Conservation (phyloP, 306 rosid species). For the Rosa multiflora region DNA sequence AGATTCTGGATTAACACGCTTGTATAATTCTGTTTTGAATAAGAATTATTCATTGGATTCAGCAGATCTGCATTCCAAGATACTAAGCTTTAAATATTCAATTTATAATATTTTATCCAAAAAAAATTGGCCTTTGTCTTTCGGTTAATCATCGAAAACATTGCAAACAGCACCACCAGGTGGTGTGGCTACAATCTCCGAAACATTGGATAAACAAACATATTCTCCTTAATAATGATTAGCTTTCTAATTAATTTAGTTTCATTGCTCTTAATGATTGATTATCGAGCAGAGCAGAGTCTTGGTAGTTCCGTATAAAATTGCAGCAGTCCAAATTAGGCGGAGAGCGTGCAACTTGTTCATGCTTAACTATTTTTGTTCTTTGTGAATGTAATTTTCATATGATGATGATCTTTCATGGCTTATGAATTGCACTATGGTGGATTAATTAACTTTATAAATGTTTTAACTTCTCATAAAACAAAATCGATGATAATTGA, state of each 20-base stretch:
- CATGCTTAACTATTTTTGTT: not conserved
- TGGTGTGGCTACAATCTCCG: slow-evolving; percentile 19
- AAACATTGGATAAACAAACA: slow-evolving; percentile 3
- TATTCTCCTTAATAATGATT: not conserved
- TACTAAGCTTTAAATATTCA: not conserved
- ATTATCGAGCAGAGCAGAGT: not conserved
- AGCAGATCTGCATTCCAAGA: not conserved
- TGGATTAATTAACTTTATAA: too few relatives aligned
- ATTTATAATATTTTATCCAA: not conserved
- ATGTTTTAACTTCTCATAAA: too few relatives aligned
- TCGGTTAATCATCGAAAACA: not conserved
- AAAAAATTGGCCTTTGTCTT: not conserved
- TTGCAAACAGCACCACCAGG: not conserved
- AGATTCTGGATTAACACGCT: not conserved
- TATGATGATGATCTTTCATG: too few relatives aligned
- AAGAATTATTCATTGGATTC: not conserved
- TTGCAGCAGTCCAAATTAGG: not conserved
- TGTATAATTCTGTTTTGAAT: not conserved
- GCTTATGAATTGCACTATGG: not conserved
- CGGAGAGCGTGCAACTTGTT: not conserved
- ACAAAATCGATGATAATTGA: too few relatives aligned
- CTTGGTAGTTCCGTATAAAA: not conserved
- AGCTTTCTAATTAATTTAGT: not conserved
- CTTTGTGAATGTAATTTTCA: not conserved
- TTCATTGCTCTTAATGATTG: not conserved